Evolutionary conservation across 208 protist genomes (phyloP).

Genomic region (Acanthamoeba royreba): DNA sequence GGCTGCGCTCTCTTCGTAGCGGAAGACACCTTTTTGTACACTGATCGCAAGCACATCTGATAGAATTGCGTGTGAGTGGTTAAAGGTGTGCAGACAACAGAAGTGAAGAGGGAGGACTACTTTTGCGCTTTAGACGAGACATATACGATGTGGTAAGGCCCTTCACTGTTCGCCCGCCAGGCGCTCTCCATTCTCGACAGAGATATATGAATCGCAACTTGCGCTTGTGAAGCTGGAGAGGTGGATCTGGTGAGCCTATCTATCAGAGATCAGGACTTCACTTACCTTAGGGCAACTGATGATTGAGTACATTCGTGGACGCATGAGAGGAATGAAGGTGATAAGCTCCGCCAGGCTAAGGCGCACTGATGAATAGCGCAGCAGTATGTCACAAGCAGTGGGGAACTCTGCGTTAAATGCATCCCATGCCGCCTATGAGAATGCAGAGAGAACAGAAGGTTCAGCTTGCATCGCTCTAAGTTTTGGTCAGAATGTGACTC

Average conservation of each 20-base stretch:
- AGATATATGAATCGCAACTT: constrained; percentile 4
- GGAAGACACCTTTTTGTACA: constrained; percentile 1
- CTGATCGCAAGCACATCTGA: not conserved
- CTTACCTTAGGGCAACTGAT: not conserved
- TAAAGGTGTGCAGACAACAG: not conserved
- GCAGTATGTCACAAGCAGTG: not conserved
- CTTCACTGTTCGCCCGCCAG: not conserved
- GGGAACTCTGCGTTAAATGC: not conserved
- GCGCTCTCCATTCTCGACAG: not conserved
- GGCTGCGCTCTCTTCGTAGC: not conserved
- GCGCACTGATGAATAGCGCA: constrained; percentile 4
- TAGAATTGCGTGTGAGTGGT: not conserved
- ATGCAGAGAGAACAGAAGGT: not conserved
- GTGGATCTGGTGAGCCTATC: not conserved
- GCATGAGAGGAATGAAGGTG: constrained; percentile 14
- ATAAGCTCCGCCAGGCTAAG: not conserved
- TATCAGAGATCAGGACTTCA: not conserved
- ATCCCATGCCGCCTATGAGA: not conserved
- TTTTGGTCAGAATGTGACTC: not conserved
- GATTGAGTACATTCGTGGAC: not conserved
- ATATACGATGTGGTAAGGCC: constrained; percentile 8
- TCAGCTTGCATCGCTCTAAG: not conserved
- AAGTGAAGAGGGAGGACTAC: not conserved
- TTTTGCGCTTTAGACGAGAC: not conserved
- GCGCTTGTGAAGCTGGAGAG: too few relatives aligned